A percentile compares a stretch with the other conserved stretches of the same genome.
phyloP scores from a whole-genome alignment of 139 green algal species.

The Tetratostichococcus sp. region DNA sequence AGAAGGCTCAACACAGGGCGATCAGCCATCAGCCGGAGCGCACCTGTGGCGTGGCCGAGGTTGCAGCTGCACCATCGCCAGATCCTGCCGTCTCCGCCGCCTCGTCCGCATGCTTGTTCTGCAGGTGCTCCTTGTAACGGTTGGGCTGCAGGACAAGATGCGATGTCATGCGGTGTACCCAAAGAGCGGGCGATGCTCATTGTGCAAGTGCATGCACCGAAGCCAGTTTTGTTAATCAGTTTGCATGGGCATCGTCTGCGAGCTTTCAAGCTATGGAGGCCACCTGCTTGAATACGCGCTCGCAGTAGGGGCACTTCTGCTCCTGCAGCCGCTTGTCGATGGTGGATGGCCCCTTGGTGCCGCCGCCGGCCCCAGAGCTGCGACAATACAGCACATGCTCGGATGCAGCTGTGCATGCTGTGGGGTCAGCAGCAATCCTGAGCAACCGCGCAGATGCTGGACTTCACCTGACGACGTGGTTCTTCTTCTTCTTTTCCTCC shows the following conservation, averaged over 20 bases:
- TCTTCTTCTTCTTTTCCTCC: constrained; percentile 67
- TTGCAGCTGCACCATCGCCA: neutral
- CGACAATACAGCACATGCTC: neutral
- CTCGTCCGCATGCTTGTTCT: neutral
- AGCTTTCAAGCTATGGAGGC: too few relatives aligned
- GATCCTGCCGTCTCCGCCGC: too few relatives aligned
- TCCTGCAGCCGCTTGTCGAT: constrained; percentile 85
- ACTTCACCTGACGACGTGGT: constrained; percentile 52
- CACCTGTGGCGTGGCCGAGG: too few relatives aligned
- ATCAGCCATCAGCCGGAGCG: too few relatives aligned
- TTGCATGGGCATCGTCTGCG: too few relatives aligned
- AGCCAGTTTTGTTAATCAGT: too few relatives aligned
- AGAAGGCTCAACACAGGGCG: too few relatives aligned
- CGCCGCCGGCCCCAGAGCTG: constrained; percentile 71
- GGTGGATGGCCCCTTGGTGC: constrained; percentile 69
- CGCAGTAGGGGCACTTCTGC: constrained; percentile 79
- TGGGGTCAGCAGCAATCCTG: too few relatives aligned
- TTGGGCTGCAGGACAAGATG: too few relatives aligned
- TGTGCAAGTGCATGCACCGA: too few relatives aligned
- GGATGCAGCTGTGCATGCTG: neutral
- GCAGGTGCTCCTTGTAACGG: neutral
- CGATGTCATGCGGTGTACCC: too few relatives aligned
- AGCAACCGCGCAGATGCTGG: too few relatives aligned
- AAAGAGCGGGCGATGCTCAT: neutral
- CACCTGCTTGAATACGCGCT: constrained; percentile 78